A percentile compares a stretch with the other conserved stretches of the same genome.
Conservation (phyloP, 192 early-diverging fungal genomes). For the Entophlyctis luteolus region DNA sequence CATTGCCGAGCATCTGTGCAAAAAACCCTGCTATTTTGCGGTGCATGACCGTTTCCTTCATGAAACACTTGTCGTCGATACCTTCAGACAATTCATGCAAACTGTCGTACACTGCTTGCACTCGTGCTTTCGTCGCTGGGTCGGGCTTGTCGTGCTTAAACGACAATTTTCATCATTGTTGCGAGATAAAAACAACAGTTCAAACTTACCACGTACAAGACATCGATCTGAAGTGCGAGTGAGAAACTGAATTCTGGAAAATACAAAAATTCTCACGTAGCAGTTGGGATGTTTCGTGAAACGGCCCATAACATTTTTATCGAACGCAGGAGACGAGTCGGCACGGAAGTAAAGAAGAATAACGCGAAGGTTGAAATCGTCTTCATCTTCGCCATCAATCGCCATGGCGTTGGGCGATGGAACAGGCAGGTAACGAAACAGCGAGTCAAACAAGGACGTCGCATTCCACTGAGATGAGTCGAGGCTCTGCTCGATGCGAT, state of each 20-base stretch:
- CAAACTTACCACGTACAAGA: not conserved
- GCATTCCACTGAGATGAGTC: constrained; percentile 12
- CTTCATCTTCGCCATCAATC: not conserved
- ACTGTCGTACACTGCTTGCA: constrained; percentile 5
- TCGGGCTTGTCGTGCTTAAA: constrained; percentile 8
- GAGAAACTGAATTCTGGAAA: not conserved
- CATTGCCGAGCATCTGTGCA: constrained; percentile 7
- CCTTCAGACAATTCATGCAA: constrained; percentile 12
- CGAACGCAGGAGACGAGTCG: not conserved
- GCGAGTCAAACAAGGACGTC: not conserved
- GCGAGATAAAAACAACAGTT: not conserved
- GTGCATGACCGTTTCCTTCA: constrained; percentile 8
- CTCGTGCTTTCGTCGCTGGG: not conserved
- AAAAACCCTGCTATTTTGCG: not conserved
- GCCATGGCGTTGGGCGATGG: not conserved
- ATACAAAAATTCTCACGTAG: not conserved
- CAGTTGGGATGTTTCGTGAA: not conserved
- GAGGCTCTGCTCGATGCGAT: constrained; percentile 1
- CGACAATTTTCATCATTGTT: too few species aligned
- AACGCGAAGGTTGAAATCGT: constrained; percentile 3
- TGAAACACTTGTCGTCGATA: not conserved
- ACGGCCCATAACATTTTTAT: not conserved
- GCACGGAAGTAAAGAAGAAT: constrained; percentile 29
- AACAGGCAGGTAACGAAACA: constrained; percentile 1
- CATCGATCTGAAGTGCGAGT: not conserved